A percentile compares a stretch with the other conserved stretches of the same genome.
These are phyloP conservation scores for Wilcoxina mikolae DNA, from an alignment of 495 filamentous ascomycete species.

Conservation along the genomic window DNA sequence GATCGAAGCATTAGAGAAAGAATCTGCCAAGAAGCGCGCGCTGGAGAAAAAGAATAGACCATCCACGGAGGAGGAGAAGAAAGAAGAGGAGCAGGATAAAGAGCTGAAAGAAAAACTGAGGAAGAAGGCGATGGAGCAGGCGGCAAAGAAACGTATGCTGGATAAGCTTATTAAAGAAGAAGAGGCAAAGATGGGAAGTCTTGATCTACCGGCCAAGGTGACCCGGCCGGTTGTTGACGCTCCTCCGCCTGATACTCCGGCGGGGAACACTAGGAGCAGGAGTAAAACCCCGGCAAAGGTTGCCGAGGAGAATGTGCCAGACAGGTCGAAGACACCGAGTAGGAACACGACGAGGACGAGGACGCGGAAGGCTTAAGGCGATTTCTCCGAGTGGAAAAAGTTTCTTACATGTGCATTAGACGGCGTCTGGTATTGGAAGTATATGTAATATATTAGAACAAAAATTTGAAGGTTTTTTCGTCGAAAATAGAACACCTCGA, in stretches of 20 bases:
- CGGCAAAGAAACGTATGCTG: conserved; percentile 10
- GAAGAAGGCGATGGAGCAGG: conserved; percentile 19
- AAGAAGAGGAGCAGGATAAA: conserved; percentile 8
- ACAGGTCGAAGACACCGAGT: conserved; percentile 15
- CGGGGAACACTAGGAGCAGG: conserved; percentile 25
- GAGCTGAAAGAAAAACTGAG: conserved; percentile 13
- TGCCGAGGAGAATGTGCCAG: conserved; percentile 10
- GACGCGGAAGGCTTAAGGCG: background rate
- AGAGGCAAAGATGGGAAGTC: conserved; percentile 4
- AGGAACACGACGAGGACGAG: conserved; percentile 20
- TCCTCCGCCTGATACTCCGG: conserved; percentile 17
- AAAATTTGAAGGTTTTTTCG: too few species aligned
- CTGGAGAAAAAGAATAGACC: conserved; percentile 48
- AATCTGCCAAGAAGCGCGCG: conserved; percentile 51
- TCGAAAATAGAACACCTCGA: too few species aligned
- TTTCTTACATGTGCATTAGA: background rate
- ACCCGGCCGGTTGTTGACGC: background rate
- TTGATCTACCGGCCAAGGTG: conserved; percentile 4
- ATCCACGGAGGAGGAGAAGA: conserved; percentile 28
- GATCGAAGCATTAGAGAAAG: conserved; percentile 69
- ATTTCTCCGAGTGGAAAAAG: too few species aligned
- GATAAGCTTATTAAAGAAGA: conserved; percentile 19
- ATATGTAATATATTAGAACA: background rate
- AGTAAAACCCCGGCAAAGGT: conserved; percentile 5
- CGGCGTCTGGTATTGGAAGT: background rate